Evolutionary conservation across 495 filamentous ascomycete species (phyloP).

Genomic region (Aspergillus avenaceus): DNA sequence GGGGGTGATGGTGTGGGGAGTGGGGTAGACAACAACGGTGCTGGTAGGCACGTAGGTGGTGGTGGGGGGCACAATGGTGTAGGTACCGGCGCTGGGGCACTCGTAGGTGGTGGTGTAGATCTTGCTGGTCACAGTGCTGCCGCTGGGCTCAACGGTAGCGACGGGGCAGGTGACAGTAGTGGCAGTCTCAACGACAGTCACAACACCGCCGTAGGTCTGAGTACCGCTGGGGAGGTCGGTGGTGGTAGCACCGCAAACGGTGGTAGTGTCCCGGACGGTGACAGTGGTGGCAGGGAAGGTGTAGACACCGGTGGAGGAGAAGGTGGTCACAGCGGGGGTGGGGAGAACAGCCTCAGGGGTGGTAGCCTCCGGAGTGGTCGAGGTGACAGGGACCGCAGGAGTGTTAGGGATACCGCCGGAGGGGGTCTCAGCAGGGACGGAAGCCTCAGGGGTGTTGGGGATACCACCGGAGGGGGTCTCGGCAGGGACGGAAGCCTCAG

Average conservation of each 20-base stretch:
- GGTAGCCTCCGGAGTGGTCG: conserved; percentile 12
- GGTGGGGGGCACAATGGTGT: conserved; percentile 66
- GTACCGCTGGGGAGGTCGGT: conserved; percentile 61
- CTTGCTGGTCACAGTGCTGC: conserved; percentile 63
- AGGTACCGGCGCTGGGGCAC: conserved; percentile 75
- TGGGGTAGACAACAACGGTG: conserved; percentile 62
- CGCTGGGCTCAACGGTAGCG: conserved; percentile 59
- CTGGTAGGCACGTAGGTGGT: conserved; percentile 54
- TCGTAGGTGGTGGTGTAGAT: conserved; percentile 70
- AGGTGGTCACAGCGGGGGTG: conserved; percentile 62
- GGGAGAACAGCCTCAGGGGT: conserved; percentile 47
- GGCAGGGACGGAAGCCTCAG: conserved; percentile 6
- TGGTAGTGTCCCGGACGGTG: conserved; percentile 55
- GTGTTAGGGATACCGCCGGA: conserved; percentile 1
- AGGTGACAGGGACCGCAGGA: conserved; percentile 4
- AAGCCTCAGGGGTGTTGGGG: neutral
- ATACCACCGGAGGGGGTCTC: conserved; percentile 30
- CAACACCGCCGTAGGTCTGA: conserved; percentile 73
- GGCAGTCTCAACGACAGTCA: conserved; percentile 63
- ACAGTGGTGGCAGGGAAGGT: conserved; percentile 77
- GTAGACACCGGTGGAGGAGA: conserved; percentile 69
- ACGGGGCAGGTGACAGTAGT: conserved; percentile 74
- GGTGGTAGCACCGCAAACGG: conserved; percentile 60
- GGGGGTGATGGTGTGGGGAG: conserved; percentile 58
- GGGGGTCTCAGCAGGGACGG: conserved; percentile 4